These are phyloP conservation scores for Dendrothele bispora DNA, from an alignment of 768 basidiomycete genomes.

Conservation along the genomic window DNA sequence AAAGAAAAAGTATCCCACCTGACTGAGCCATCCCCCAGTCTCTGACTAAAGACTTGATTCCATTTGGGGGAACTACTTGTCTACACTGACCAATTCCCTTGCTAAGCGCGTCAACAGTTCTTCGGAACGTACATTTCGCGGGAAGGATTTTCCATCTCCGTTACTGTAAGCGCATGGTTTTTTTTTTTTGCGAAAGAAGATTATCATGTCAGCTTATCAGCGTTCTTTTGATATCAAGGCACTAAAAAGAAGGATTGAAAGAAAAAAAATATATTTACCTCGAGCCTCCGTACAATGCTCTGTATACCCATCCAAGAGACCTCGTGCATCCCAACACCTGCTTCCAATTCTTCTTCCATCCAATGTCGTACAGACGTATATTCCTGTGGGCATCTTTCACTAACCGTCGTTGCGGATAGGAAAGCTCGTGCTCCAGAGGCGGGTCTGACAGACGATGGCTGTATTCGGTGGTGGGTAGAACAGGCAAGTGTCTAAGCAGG, in stretches of 20 bases:
- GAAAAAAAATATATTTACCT: slow-evolving; percentile 44
- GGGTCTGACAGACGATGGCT: slow-evolving; percentile 61
- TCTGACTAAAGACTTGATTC: too few species aligned
- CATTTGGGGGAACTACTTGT: too few species aligned
- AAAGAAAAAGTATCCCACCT: too few species aligned
- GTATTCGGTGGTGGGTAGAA: slow-evolving; percentile 45
- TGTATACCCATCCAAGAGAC: slow-evolving; percentile 50
- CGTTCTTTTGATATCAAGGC: too few species aligned
- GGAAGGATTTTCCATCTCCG: slow-evolving; percentile 70
- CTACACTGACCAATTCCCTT: slow-evolving; percentile 54
- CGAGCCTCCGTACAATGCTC: slow-evolving; percentile 60
- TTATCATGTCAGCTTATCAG: neutral
- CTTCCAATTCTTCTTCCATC: slow-evolving; percentile 68
- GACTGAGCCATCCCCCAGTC: too few species aligned
- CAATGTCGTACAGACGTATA: slow-evolving; percentile 70
- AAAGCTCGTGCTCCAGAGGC: slow-evolving; percentile 71
- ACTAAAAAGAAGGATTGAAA: too few species aligned
- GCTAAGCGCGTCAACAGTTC: slow-evolving; percentile 68
- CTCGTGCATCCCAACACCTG: slow-evolving; percentile 65
- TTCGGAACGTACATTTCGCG: slow-evolving; percentile 67
- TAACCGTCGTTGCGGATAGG: slow-evolving; percentile 59
- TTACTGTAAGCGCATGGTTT: slow-evolving; percentile 32
- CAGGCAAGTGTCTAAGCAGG: slow-evolving; percentile 69
- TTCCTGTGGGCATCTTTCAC: slow-evolving; percentile 63
- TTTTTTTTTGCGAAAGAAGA: neutral